Evolutionary conservation across 208 protist species (phyloP), one percentile per base, ranked within the genome.

Genomic region (Tetramitus jugosus): DNA sequence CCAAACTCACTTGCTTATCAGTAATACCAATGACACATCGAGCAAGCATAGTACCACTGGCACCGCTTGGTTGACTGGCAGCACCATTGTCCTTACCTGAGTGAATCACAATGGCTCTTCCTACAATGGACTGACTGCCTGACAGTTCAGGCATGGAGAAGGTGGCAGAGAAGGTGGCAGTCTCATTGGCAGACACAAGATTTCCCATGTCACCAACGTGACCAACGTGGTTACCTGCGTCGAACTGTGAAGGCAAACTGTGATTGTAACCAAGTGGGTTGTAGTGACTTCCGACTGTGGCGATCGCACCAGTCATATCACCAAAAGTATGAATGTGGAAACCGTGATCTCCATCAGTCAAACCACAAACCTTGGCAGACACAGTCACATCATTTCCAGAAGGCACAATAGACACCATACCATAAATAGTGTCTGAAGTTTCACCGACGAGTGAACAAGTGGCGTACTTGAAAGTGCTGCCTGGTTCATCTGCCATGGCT

Each of bases 171-270:
- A 65, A 40, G 0, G 60, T 65, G 23, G 60, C 60, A 39, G 1
- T 40, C 3, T 3, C n/a, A 65, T 65, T 13, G 0, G 60, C 31
- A 40, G 60, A 40, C 35, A 65, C 23, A 65, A 65, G 10, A 40
- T 65, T 65, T 40, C 60, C 60, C 31, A 65, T 40, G 40, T 65
- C 60, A 65, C 60, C 60, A 40, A 37, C 26, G 8, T 65, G 60
- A 62, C 56, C 56, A 35, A 29, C 56, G 26, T 62, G 56, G n/a
- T n/a, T n/a, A n/a, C n/a, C n/a, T 65, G 33, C 7, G 2, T 65
- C 23, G 0, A 23, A 3, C 35, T 8, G 13, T 65, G 26, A 8
- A 40, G 60, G 60, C 35, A 40, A 65, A 40, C 10, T 33, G 23
- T 65, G 60, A 23, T 8, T 33, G 3, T 3, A 8, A n/a, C 3